Evolutionary conservation across 129 eudicot genomes (phyloP).

Genomic region (Rutidosis leptorrhynchoides): DNA sequence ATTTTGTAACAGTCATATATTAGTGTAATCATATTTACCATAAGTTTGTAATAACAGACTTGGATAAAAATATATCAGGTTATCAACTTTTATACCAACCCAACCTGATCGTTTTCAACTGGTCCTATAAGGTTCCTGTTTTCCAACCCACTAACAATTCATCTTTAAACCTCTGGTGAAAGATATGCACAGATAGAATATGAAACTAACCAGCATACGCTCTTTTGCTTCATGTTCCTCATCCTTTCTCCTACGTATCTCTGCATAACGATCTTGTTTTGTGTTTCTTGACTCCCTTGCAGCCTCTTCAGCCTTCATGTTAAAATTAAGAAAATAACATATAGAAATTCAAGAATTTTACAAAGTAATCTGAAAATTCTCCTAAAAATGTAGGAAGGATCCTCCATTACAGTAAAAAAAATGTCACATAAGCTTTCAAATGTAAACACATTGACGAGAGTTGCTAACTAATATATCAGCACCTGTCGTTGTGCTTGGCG

Average conservation of each 20-base stretch:
- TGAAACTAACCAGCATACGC: slow-evolving; percentile 64
- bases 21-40: background rate
- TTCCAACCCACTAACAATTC: background rate
- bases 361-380: background rate
- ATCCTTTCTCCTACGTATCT: slow-evolving; percentile 84
- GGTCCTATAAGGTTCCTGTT: background rate
- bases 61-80: background rate
- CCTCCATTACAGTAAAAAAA: background rate
- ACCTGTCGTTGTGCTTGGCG: slow-evolving; percentile 94
- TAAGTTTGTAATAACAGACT: background rate
- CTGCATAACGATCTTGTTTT: slow-evolving; percentile 91
- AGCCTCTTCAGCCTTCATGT: slow-evolving; percentile 81
- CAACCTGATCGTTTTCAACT: background rate
- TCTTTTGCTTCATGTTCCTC: slow-evolving; percentile 96
- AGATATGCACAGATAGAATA: slow-evolving; percentile 2
- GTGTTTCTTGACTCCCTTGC: slow-evolving; percentile 76
- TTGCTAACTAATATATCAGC: background rate
- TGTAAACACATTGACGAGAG: background rate
- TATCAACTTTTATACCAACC: background rate
- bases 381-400: background rate
- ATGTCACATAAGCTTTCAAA: slow-evolving; percentile 8
- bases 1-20: background rate
- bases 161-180: background rate
- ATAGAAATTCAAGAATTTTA: background rate
- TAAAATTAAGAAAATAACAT: background rate